Conservation (phyloP, 305 asterid species). For the Fraxinus xanthoxyloides region DNA sequence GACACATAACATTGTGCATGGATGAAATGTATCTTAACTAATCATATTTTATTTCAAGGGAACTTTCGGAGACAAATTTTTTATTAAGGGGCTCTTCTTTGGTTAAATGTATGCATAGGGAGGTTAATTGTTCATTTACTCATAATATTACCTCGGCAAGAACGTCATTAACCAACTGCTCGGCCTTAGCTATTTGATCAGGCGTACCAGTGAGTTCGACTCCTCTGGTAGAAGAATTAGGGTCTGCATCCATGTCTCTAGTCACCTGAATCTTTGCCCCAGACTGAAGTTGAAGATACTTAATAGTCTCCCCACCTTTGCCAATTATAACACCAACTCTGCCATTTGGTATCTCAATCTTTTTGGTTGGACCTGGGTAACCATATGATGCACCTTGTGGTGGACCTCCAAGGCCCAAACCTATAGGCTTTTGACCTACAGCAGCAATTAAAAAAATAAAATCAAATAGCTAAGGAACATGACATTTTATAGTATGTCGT, state of each 20-base stretch:
- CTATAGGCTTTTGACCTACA: conserved; percentile 41
- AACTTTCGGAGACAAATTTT: not conserved
- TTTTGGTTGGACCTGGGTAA: conserved; percentile 61
- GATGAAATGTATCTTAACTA: not conserved
- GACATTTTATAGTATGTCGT: not conserved
- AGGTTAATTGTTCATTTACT: not conserved
- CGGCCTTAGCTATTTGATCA: conserved; percentile 79
- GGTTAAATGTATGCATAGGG: not conserved
- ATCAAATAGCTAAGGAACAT: not conserved
- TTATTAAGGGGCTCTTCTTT: not conserved
- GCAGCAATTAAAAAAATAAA: conserved; percentile 28
- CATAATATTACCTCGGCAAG: conserved; percentile 62
- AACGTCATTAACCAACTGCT: conserved; percentile 69
- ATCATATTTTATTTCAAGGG: not conserved
- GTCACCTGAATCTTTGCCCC: conserved; percentile 94
- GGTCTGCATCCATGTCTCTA: conserved; percentile 82
- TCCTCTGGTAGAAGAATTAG: conserved; percentile 61
- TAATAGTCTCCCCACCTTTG: conserved; percentile 83
- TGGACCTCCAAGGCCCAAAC: conserved; percentile 37
- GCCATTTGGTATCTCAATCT: conserved; percentile 74
- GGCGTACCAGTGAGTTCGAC: conserved; percentile 86
- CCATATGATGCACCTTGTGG: conserved; percentile 55
- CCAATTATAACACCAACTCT: conserved; percentile 90
- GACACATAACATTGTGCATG: not conserved
- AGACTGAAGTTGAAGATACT: conserved; percentile 68